phyloP scores from a whole-genome alignment of 148 eudicot genomes.

The Polygonum maritimum region DNA sequence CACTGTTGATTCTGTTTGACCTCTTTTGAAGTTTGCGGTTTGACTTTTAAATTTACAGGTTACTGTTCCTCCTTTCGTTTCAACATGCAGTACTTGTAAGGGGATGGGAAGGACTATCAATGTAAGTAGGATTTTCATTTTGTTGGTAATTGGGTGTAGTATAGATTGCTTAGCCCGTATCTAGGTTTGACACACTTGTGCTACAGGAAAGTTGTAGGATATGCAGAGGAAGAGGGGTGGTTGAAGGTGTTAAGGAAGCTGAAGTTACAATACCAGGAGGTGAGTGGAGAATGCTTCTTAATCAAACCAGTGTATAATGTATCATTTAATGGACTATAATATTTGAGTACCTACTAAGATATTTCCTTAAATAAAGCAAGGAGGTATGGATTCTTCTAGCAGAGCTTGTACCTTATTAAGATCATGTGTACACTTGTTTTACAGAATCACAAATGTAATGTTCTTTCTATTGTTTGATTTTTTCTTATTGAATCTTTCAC shows the following conservation, averaged over 20 bases:
- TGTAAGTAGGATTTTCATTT: conserved; percentile 31
- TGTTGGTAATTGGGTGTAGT: conserved; percentile 2
- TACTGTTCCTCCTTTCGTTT: conserved; percentile 68
- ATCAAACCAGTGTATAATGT: background rate
- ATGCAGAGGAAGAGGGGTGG: conserved; percentile 69
- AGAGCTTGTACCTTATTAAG: background rate
- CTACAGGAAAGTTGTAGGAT: conserved; percentile 53
- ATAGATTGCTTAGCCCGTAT: background rate
- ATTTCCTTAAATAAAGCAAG: background rate
- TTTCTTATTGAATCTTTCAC: background rate
- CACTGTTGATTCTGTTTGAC: background rate
- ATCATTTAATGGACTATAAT: background rate
- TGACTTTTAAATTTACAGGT: conserved; percentile 32
- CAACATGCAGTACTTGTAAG: conserved; percentile 71
- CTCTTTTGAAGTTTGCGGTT: background rate
- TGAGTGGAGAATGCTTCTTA: conserved; percentile 23
- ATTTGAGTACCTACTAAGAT: background rate
- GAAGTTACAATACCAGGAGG: conserved; percentile 77
- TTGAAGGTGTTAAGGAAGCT: conserved; percentile 69
- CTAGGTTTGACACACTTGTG: conserved; percentile 10
- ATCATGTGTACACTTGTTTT: background rate
- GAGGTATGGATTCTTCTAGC: background rate
- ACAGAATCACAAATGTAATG: background rate
- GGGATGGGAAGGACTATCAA: conserved; percentile 63
- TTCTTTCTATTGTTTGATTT: background rate